Percentiles rank a stretch among this genome's conserved stretches.
phyloP scores from a whole-genome alignment of 306 rosid species.

The Prunus kanzakura region DNA sequence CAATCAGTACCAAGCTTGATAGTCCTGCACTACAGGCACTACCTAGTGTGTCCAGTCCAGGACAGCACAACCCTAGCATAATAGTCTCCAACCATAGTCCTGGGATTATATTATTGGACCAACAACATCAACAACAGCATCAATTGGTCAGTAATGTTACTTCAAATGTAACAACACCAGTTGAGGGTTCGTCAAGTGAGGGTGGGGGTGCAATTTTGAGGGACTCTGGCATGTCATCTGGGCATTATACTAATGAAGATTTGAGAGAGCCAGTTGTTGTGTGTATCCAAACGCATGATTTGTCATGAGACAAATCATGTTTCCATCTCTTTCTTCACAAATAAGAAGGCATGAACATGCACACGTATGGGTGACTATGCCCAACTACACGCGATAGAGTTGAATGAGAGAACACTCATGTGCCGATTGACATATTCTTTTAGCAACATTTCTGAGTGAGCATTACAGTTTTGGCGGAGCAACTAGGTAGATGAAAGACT shows the following conservation, averaged over 20 bases:
- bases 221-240: constrained; percentile 7
- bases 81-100: constrained; percentile 14
- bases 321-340: not conserved
- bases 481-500: not conserved
- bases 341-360: not conserved
- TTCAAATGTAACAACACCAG: not conserved
- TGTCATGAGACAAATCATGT: not conserved
- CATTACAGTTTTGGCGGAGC: constrained; percentile 1
- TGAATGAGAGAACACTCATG: not conserved
- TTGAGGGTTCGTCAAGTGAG: constrained; percentile 15
- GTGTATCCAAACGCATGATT: constrained; percentile 13
- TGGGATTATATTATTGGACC: constrained; percentile 15
- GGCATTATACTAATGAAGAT: constrained; percentile 5
- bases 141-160: not conserved
- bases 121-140: constrained; percentile 7
- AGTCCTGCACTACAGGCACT: not conserved
- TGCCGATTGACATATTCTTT: not conserved
- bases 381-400: not conserved
- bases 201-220: not conserved
- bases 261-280: constrained; percentile 23
- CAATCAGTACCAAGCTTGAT: constrained; percentile 22
- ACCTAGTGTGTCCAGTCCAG: not conserved
- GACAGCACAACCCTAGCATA: not conserved
- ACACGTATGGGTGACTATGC: not conserved
- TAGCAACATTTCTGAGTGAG: not conserved